phyloP scores from a whole-genome alignment of 768 basidiomycete genomes.

The Strobilomyces dryophilus region DNA sequence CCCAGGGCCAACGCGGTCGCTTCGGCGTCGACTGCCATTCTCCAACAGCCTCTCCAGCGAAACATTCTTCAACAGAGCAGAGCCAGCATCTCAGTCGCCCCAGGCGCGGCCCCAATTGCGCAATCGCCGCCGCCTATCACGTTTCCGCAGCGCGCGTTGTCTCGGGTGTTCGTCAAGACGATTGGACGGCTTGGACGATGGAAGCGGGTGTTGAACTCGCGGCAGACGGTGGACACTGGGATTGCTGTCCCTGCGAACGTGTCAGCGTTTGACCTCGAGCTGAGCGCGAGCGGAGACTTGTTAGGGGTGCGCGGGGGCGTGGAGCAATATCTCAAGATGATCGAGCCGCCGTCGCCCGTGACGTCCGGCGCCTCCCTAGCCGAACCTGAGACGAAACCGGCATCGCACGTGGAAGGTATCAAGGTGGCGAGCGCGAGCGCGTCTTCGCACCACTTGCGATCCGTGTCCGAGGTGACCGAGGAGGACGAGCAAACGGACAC shows the following conservation, averaged over 20 bases:
- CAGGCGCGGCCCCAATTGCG: conserved; percentile 11
- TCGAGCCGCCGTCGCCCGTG: conserved; percentile 34
- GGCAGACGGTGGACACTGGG: conserved; percentile 34
- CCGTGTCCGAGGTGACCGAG: conserved; percentile 30
- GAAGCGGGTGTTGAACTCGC: conserved; percentile 68
- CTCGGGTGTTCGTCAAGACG: conserved; percentile 75
- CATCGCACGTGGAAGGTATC: conserved; percentile 1
- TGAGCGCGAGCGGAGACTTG: conserved; percentile 56
- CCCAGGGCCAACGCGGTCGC: conserved; percentile 46
- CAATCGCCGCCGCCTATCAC: conserved; percentile 38
- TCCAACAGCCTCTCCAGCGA: conserved; percentile 58
- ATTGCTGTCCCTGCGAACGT: conserved; percentile 42
- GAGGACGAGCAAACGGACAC: conserved; percentile 23
- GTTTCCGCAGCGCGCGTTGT: conserved; percentile 60
- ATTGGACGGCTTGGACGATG: conserved; percentile 79
- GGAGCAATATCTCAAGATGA: conserved; percentile 61
- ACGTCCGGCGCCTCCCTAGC: conserved; percentile 7
- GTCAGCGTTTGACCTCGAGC: conserved; percentile 69
- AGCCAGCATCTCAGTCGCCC: conserved; percentile 29
- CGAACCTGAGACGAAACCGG: conserved; percentile 4
- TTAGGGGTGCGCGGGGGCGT: conserved; percentile 58
- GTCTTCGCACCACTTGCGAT: conserved; percentile 23
- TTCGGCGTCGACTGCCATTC: conserved; percentile 54
- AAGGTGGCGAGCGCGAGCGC: conserved; percentile 3
- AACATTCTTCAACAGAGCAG: conserved; percentile 47